phyloP scores from a whole-genome alignment of 257 asterid genomes.

The Ehretia macrophylla region DNA sequence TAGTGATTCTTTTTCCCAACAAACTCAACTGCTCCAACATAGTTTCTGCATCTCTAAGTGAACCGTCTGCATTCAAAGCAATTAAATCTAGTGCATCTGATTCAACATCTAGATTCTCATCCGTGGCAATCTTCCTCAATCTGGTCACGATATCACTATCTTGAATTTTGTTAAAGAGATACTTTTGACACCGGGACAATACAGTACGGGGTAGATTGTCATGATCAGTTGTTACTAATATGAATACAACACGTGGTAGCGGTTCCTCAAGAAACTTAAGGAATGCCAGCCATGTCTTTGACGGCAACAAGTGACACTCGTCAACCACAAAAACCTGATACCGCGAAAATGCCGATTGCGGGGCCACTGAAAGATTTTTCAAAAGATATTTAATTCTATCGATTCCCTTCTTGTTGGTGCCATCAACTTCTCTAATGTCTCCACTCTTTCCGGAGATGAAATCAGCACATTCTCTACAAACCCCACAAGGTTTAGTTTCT shows the following conservation, averaged over 20 bases:
- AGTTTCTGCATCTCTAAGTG: slow-evolving; percentile 91
- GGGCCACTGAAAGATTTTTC: slow-evolving; percentile 39
- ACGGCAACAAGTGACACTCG: slow-evolving; percentile 86
- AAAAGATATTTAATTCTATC: slow-evolving; percentile 51
- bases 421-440: slow-evolving; percentile 65
- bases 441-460: slow-evolving; percentile 68
- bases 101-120: slow-evolving; percentile 73
- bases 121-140: slow-evolving; percentile 58
- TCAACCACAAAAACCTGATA: slow-evolving; percentile 70
- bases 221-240: slow-evolving; percentile 68
- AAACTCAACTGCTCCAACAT: slow-evolving; percentile 93
- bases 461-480: slow-evolving; percentile 74
- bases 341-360: slow-evolving; percentile 33
- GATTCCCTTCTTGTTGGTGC: slow-evolving; percentile 63
- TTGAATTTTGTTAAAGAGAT: slow-evolving; percentile 70
- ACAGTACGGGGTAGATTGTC: slow-evolving; percentile 79
- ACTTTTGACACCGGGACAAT: slow-evolving; percentile 87
- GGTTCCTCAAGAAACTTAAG: slow-evolving; percentile 81
- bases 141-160: slow-evolving; percentile 65
- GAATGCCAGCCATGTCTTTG: slow-evolving; percentile 81
- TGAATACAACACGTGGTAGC: slow-evolving; percentile 56
- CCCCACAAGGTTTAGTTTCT: slow-evolving; percentile 86
- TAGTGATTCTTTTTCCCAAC: slow-evolving; percentile 77
- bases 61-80: slow-evolving; percentile 91
- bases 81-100: slow-evolving; percentile 79